A percentile compares a stretch with the other conserved stretches of the same genome.
Evolutionary conservation across 257 asterid genomes (phyloP).

Genomic region (Solanum neorickii): DNA sequence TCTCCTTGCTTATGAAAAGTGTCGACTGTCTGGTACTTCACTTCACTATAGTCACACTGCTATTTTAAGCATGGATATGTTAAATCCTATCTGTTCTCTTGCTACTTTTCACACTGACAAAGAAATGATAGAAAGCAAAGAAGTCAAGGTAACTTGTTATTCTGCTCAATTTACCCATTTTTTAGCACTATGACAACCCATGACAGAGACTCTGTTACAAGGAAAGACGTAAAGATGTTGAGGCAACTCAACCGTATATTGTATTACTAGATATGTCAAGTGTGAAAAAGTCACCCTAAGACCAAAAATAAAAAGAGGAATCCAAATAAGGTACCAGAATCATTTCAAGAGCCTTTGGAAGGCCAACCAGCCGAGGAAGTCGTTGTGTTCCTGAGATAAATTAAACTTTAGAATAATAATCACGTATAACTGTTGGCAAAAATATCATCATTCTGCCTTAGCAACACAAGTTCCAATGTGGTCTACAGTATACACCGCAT

Average conservation of each 20-base stretch:
- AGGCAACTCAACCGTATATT: not conserved
- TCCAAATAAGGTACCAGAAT: conserved; percentile 50
- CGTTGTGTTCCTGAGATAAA: conserved; percentile 78
- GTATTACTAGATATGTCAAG: not conserved
- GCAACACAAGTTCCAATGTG: not conserved
- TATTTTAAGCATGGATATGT: not conserved
- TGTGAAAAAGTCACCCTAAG: not conserved
- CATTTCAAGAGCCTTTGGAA: conserved; percentile 93
- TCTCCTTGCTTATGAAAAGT: not conserved
- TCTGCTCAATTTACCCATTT: not conserved
- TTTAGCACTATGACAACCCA: not conserved
- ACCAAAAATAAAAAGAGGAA: not conserved
- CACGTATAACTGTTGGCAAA: not conserved
- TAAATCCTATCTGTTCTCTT: not conserved
- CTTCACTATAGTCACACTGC: not conserved
- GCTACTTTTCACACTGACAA: not conserved
- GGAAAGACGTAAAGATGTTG: not conserved
- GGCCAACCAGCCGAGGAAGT: conserved; percentile 97
- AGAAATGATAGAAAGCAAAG: not conserved
- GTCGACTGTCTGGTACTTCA: not conserved
- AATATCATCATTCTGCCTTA: not conserved
- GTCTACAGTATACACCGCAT: not conserved
- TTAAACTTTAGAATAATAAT: not conserved
- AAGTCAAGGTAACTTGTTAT: not conserved
- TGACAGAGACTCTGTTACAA: not conserved